A percentile compares a stretch with the other conserved stretches of the same genome.
phyloP scores from a whole-genome alignment of 805 yeast genomes.

The Hanseniaspora lindneri region DNA sequence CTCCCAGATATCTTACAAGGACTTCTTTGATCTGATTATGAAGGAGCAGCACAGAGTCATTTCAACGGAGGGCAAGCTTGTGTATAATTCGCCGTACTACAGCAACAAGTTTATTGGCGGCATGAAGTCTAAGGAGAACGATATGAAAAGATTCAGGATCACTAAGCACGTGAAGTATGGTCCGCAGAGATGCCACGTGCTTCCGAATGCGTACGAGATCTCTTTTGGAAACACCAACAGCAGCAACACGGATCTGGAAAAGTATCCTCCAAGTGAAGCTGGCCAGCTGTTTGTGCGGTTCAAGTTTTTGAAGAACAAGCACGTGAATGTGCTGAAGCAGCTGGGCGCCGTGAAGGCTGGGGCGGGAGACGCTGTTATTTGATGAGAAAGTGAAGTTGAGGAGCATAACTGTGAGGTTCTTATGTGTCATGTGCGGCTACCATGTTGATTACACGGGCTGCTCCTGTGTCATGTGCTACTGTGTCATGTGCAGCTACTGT shows the following conservation, averaged over 20 bases:
- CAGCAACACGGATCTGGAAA: background rate
- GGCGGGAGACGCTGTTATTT: no score
- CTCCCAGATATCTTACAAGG: background rate
- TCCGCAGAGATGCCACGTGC: conserved; percentile 4
- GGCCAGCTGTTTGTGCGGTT: conserved; percentile 1
- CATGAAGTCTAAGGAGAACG: background rate
- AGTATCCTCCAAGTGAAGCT: background rate
- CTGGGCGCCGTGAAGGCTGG: no score
- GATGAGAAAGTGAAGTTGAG: no score
- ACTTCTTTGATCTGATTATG: background rate
- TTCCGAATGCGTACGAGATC: background rate
- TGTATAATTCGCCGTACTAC: background rate
- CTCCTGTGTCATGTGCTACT: no score
- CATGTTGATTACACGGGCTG: no score
- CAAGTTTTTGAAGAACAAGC: background rate
- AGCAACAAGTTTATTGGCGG: conserved; percentile 11
- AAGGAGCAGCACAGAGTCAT: background rate
- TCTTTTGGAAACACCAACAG: background rate
- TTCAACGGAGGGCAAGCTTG: background rate
- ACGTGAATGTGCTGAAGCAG: background rate
- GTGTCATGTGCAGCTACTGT: no score
- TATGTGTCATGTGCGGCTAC: no score
- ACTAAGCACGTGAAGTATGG: conserved; percentile 2
- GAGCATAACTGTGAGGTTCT: no score
- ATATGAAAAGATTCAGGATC: background rate